Evolutionary conservation across 768 basidiomycete species (phyloP).

Genomic region (Obba rivulosa): DNA sequence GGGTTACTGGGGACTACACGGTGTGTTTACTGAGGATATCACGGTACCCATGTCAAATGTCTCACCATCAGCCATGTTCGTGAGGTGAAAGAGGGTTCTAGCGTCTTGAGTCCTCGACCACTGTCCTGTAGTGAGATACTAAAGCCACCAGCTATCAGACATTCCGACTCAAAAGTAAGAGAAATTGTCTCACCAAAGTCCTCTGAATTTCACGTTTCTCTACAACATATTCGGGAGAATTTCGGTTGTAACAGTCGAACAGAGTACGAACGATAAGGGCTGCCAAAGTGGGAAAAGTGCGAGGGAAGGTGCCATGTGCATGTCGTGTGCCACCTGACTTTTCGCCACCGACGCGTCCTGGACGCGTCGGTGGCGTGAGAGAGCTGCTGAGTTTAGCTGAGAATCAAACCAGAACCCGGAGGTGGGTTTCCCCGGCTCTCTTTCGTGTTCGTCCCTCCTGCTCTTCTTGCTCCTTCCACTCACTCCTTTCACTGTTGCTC

Average conservation of each 20-base stretch:
- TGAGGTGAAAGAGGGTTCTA: too few species aligned
- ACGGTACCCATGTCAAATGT: conserved; percentile 30
- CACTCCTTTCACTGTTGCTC: conserved; percentile 11
- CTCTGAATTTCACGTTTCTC: too few species aligned
- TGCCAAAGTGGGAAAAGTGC: conserved; percentile 41
- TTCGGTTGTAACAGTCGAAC: too few species aligned
- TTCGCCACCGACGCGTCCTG: not conserved
- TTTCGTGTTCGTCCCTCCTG: conserved; percentile 10
- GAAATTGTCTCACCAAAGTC: too few species aligned
- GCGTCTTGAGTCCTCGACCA: too few species aligned
- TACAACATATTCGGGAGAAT: too few species aligned
- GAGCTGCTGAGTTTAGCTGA: conserved; percentile 1
- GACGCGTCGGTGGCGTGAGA: conserved; percentile 20
- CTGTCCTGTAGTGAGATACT: too few species aligned
- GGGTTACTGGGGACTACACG: conserved; percentile 27
- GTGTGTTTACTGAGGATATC: not conserved
- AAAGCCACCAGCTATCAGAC: too few species aligned
- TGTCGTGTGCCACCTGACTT: too few species aligned
- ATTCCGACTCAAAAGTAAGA: too few species aligned
- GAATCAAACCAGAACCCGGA: conserved; percentile 6
- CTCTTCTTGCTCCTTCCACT: conserved; percentile 6
- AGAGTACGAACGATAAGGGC: too few species aligned
- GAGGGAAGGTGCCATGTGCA: conserved; percentile 28
- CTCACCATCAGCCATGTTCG: conserved; percentile 43
- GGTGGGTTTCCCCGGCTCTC: conserved; percentile 15